Evolutionary conservation across 257 asterid species (phyloP), one percentile per base, ranked within the genome.

Genomic region (Solanum sejunctum): DNA sequence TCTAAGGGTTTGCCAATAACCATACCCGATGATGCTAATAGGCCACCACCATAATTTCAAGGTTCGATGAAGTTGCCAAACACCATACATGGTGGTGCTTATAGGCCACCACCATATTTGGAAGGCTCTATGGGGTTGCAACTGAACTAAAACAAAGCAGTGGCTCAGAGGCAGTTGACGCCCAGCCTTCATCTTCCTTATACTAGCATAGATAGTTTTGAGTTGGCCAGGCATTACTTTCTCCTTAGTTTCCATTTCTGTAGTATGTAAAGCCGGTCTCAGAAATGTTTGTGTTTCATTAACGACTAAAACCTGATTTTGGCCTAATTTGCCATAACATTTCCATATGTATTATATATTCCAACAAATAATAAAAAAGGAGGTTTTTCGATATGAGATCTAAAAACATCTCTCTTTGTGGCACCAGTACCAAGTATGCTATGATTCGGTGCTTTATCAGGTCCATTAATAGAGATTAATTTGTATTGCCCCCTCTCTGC

Each of bases 61-160:
- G 13, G 54, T 26, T 70, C 78, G 10, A 10, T 8, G 78, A 26
- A 20, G 52, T 70, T 70, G 54, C 54, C 28, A 1, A 17, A 17
- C 54, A 70, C 52, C 15, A 70, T 39, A 70, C 49, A 20, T 39
- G 23, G 51, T 69, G 51, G 39, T 69, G 77, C 51, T 69, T 28
- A 36, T 36, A 36, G 52, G 16, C 16, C 78, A 70, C 52, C 78
- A 39, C 78, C 78, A 10, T 18, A 70, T 3, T 39, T 70, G 78
- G 54, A 70, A 18, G 78, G 26, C 16, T 70, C 28, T 18, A 10
- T 3, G 15, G 52, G 78, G 78, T 70, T 70, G 78, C 92, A 23
- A 88, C 82, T 12, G 96, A 89, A 52, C 51, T 88, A 21, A 87
- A 91, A 84, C 84, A 82, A 41, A 41, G 69, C 72, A 77, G 82